Evolutionary conservation across 2,329 filamentous ascomycete genomes (phyloP).

Genomic region (Aspergillus thermomutatus): DNA sequence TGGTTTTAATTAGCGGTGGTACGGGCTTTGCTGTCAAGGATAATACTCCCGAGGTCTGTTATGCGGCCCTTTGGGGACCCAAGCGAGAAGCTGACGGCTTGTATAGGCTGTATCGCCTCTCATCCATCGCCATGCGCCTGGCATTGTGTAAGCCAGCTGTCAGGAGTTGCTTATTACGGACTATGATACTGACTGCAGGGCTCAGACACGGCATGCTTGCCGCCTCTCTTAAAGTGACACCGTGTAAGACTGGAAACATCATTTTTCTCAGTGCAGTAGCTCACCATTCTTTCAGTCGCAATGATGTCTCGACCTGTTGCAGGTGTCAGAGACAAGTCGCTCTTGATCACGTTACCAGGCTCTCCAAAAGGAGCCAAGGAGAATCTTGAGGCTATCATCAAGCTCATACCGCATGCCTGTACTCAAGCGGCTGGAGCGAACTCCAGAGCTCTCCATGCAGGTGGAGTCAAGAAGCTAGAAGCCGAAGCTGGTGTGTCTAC

Average conservation of each 20-base stretch:
- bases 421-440: constrained; percentile 79
- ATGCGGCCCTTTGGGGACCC: neutral
- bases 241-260: constrained; percentile 62
- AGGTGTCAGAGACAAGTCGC: constrained; percentile 73
- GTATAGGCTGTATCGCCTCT: constrained; percentile 70
- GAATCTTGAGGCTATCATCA: constrained; percentile 84
- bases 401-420: constrained; percentile 93
- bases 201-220: constrained; percentile 84
- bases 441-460: constrained; percentile 73
- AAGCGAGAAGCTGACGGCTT: constrained; percentile 14
- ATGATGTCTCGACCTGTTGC: constrained; percentile 95
- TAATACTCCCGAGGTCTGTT: constrained; percentile 76
- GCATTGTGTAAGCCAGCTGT: constrained; percentile 62
- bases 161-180: neutral
- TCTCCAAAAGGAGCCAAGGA: constrained; percentile 94
- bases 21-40: constrained; percentile 88
- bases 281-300: constrained; percentile 62
- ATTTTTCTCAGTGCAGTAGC: constrained; percentile 9
- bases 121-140: constrained; percentile 80
- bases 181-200: constrained; percentile 18
- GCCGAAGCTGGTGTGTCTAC: constrained; percentile 66
- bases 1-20: constrained; percentile 85
- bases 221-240: constrained; percentile 78
- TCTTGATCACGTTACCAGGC: constrained; percentile 87
- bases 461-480: constrained; percentile 80